A percentile compares a stretch with the other conserved stretches of the same genome.
phyloP scores from a whole-genome alignment of 495 filamentous ascomycete species.

The Evansstolkia leycettana region DNA sequence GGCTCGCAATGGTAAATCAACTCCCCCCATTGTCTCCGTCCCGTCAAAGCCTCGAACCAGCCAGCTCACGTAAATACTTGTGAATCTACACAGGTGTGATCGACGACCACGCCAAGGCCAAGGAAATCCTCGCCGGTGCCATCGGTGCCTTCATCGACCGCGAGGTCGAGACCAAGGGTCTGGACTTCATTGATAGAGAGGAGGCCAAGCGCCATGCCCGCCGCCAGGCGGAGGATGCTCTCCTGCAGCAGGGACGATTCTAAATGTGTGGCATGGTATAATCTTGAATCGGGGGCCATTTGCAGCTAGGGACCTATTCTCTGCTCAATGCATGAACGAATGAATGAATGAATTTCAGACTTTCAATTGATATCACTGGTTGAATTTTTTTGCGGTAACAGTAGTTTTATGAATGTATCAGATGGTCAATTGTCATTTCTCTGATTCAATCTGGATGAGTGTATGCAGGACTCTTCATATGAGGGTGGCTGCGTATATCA shows the following conservation, averaged over 20 bases:
- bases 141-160: slow-evolving; percentile 63
- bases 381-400: too few relatives aligned
- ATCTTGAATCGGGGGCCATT: too few relatives aligned
- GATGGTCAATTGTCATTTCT: too few relatives aligned
- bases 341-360: too few relatives aligned
- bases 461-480: too few relatives aligned
- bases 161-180: slow-evolving; percentile 59
- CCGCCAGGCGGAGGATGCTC: slow-evolving; percentile 40
- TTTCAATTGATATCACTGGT: too few relatives aligned
- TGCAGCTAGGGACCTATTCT: too few relatives aligned
- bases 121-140: slow-evolving; percentile 57
- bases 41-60: not conserved
- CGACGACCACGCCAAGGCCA: slow-evolving; percentile 52
- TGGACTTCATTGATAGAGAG: slow-evolving; percentile 55
- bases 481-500: too few relatives aligned
- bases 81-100: slow-evolving; percentile 40
- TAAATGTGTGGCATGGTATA: too few relatives aligned
- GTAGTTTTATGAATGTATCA: too few relatives aligned
- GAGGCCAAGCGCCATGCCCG: slow-evolving; percentile 52
- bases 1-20: slow-evolving; percentile 45
- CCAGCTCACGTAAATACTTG: not conserved
- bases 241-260: slow-evolving; percentile 35
- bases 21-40: not conserved
- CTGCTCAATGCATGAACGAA: too few relatives aligned
- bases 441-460: too few relatives aligned